phyloP scores from a whole-genome alignment of 2,329 filamentous ascomycete species.

The Colletotrichum endophyticum region DNA sequence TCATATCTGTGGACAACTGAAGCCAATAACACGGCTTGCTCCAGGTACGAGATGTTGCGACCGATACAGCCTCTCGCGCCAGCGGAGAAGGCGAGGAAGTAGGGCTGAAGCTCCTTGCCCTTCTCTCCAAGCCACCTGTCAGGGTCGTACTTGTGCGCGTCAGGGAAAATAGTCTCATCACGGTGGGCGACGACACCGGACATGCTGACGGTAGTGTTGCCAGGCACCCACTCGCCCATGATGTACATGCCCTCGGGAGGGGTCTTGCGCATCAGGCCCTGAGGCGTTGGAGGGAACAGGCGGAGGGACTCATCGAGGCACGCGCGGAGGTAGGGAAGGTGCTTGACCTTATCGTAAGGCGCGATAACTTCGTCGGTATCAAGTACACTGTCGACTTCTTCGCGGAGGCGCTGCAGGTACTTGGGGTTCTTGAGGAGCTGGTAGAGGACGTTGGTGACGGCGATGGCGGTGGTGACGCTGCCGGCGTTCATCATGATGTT shows the following conservation, averaged over 20 bases:
- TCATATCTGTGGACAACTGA: slow-evolving; percentile 47
- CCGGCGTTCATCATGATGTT: slow-evolving; percentile 59
- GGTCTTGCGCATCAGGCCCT: slow-evolving; percentile 47
- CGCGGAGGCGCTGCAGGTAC: slow-evolving; percentile 40
- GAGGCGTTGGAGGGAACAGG: slow-evolving; percentile 46
- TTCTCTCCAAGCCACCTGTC: slow-evolving; percentile 43
- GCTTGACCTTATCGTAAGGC: slow-evolving; percentile 53
- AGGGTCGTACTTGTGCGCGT: slow-evolving; percentile 28
- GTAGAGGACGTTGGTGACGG: slow-evolving; percentile 58
- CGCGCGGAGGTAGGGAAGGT: slow-evolving; percentile 56
- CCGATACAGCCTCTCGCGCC: slow-evolving; percentile 27
- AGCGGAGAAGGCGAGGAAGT: slow-evolving; percentile 41
- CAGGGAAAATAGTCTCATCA: slow-evolving; percentile 1
- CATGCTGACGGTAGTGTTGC: slow-evolving; percentile 47
- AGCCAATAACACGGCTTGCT: slow-evolving; percentile 49
- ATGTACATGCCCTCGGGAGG: slow-evolving; percentile 48
- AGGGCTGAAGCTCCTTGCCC: slow-evolving; percentile 40
- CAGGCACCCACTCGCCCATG: slow-evolving; percentile 48
- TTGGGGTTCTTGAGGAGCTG: slow-evolving; percentile 53
- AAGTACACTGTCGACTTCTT: slow-evolving; percentile 50
- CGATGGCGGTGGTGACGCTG: slow-evolving; percentile 51
- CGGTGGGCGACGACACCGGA: slow-evolving; percentile 31
- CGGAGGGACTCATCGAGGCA: slow-evolving; percentile 56
- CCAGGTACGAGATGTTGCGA: slow-evolving; percentile 43
- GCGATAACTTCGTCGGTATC: slow-evolving; percentile 47